These are phyloP conservation scores for Thielaviopsis populi DNA, from an alignment of 2,329 filamentous ascomycete species.

Conservation along the genomic window DNA sequence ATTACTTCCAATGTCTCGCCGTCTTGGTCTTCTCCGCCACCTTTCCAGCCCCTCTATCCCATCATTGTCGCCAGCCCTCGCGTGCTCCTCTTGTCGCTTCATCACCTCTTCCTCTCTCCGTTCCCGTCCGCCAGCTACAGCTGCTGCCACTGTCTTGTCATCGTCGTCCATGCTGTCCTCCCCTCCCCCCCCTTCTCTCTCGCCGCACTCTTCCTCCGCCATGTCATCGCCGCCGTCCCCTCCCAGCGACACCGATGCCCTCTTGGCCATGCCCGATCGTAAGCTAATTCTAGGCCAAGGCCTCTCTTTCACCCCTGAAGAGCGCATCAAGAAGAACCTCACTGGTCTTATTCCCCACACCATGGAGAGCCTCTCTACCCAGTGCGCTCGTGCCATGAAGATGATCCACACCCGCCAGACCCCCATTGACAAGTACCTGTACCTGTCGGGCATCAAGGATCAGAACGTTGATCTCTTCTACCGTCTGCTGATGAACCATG, in stretches of 20 bases:
- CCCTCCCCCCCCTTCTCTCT: not conserved
- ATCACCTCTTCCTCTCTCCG: constrained; percentile 14
- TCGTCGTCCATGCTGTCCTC: constrained; percentile 7
- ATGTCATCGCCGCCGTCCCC: not conserved
- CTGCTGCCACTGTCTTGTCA: not conserved
- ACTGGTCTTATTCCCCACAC: constrained; percentile 51
- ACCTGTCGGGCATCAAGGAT: constrained; percentile 59
- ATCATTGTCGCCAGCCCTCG: constrained; percentile 4
- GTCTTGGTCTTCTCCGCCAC: constrained; percentile 10
- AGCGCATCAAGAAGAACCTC: constrained; percentile 48
- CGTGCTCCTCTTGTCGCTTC: constrained; percentile 5
- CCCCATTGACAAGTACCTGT: constrained; percentile 68
- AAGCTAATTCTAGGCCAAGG: constrained; percentile 28
- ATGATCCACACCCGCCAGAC: constrained; percentile 57
- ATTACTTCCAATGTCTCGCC: constrained; percentile 12
- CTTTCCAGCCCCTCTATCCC: constrained; percentile 3
- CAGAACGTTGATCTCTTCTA: constrained; percentile 73
- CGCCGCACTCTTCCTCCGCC: not conserved
- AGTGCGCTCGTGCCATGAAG: constrained; percentile 53
- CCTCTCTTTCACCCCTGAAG: constrained; percentile 48
- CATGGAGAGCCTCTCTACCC: constrained; percentile 44
- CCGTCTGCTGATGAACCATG: constrained; percentile 62
- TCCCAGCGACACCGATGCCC: not conserved
- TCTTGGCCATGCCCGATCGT: constrained; percentile 8
- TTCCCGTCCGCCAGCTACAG: constrained; percentile 1